A percentile compares a stretch with the other conserved stretches of the same genome.
Evolutionary conservation across 2,329 filamentous ascomycete species (phyloP).

Genomic region (Diaporthe vaccinii): DNA sequence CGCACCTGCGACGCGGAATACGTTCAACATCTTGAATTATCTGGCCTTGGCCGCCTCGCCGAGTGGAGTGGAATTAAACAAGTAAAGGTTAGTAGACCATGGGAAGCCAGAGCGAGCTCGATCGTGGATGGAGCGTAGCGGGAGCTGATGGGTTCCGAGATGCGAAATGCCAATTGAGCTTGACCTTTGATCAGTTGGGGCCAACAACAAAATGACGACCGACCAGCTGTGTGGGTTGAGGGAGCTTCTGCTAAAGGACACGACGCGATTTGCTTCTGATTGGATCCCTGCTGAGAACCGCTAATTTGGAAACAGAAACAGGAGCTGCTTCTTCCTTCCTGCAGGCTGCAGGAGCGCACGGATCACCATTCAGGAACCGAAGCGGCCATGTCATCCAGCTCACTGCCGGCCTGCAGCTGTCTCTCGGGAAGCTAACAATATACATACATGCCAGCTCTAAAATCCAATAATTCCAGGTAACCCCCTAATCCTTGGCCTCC

Average conservation of each 20-base stretch:
- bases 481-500: background rate
- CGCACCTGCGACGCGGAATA: slow-evolving; percentile 71
- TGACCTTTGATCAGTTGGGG: slow-evolving; percentile 23
- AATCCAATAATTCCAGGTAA: background rate
- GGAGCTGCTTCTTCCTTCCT: background rate
- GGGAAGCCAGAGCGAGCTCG: slow-evolving; percentile 27
- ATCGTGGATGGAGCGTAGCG: background rate
- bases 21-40: slow-evolving; percentile 63
- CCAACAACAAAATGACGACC: slow-evolving; percentile 28
- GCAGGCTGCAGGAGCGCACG: slow-evolving; percentile 29
- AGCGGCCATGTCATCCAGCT: background rate
- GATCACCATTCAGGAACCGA: slow-evolving; percentile 30
- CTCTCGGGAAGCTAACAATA: background rate
- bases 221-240: slow-evolving; percentile 14
- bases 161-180: slow-evolving; percentile 26
- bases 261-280: slow-evolving; percentile 59
- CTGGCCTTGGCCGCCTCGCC: slow-evolving; percentile 30
- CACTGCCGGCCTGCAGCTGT: background rate
- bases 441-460: rapidly evolving
- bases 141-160: background rate
- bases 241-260: slow-evolving; percentile 52
- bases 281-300: slow-evolving; percentile 46
- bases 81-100: slow-evolving; percentile 27
- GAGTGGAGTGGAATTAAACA: slow-evolving; percentile 13
- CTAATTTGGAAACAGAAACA: slow-evolving; percentile 15